Evolutionary conservation across 768 basidiomycete species (phyloP), one percentile per base, ranked within the genome.

Genomic region (Leccinum subgranulosum): DNA sequence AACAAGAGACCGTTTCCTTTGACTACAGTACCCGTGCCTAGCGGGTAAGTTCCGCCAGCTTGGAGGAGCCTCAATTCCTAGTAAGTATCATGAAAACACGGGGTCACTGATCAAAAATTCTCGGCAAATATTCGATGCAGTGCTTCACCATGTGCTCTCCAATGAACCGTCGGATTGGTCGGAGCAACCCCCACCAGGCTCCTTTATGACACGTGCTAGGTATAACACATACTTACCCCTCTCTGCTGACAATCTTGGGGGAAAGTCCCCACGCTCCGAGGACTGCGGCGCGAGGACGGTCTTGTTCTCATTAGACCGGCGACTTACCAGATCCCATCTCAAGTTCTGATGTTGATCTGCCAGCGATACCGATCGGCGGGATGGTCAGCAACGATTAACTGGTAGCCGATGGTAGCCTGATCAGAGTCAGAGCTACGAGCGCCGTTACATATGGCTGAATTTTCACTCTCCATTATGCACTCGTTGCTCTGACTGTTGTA

Each of bases 61-160:
- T 10, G 39, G 39, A n/a, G 39, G 17, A 34, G 33, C 33, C 33
- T 34, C 33, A 34, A 8, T 36, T 36, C 17, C 36, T 17, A 36
- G 8, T 50, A 41, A 34, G 14, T 21, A 19, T 41, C 15, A 23
- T 14, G 9, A 21, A 45, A 17, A 25, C 29, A 43, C 31, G 12
- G 15, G 27, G 29, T 23, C 23, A 23, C 23, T 43, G 21, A 43
- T n/a, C 21, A 53, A 50, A 47, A 41, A 0, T 98, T 87, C 68
- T 95, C 93, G 1, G 77, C 92, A 70, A 87, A 97, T 3, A 94
- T 84, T 98, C 94, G 7, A 88, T 66, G 65, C 91, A 92, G 66
- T 96, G 63, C 67, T 92, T 81, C 2, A 80, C 73, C 75, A 95
- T 98, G 81, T 95, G 98, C 66, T 89, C 85, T 31, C 94, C 87